These are phyloP conservation scores for Puccinia novopanici DNA, from an alignment of 1,284 basidiomycete species.

Conservation along the genomic window DNA sequence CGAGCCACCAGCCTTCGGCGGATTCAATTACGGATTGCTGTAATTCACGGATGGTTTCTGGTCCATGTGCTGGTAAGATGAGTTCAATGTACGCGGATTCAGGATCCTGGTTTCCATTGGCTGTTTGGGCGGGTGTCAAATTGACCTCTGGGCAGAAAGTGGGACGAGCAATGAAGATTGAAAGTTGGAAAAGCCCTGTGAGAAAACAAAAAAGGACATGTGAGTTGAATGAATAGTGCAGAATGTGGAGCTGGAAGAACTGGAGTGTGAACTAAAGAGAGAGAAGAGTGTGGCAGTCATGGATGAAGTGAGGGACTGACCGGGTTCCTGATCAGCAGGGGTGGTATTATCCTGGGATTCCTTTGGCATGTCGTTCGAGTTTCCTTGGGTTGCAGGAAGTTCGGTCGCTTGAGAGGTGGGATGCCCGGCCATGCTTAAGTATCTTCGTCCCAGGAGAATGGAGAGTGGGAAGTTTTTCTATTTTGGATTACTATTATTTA, in stretches of 20 bases:
- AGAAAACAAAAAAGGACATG: not conserved
- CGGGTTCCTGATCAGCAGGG: constrained; percentile 8
- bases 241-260: not conserved
- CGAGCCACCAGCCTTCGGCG: constrained; percentile 58
- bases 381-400: not conserved
- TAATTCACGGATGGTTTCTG: constrained; percentile 56
- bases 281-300: too few species aligned
- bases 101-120: constrained; percentile 13
- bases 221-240: not conserved
- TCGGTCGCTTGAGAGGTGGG: not conserved
- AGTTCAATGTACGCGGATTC: constrained; percentile 51
- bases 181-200: constrained; percentile 42
- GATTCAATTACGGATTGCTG: constrained; percentile 55
- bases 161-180: constrained; percentile 46
- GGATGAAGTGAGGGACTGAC: not conserved
- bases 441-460: not conserved
- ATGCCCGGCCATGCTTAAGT: not conserved
- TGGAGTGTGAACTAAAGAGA: not conserved
- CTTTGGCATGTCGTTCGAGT: not conserved
- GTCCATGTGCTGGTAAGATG: constrained; percentile 50
- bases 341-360: not conserved
- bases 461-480: too few species aligned
- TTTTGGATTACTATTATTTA: not conserved
- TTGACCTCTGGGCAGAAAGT: constrained; percentile 43
- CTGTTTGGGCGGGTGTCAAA: not conserved